These are phyloP conservation scores for Neobulgaria alba DNA, from an alignment of 2,329 filamentous ascomycete species.

Conservation along the genomic window DNA sequence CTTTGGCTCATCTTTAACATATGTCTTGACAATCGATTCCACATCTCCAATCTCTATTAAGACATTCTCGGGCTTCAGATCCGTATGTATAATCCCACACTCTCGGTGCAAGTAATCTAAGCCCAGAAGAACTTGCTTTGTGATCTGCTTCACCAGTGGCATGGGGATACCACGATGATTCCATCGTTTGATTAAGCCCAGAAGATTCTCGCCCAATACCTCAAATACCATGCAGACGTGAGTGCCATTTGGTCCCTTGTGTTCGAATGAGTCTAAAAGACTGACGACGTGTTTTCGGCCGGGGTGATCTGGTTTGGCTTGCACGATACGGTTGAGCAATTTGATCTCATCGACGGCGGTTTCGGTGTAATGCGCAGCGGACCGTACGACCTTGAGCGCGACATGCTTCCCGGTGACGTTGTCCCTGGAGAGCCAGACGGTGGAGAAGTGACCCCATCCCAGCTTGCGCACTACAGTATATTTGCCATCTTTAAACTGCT, in stretches of 20 bases:
- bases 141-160: conserved; percentile 95
- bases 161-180: conserved; percentile 96
- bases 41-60: conserved; percentile 98
- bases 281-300: conserved; percentile 94
- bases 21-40: conserved; percentile 94
- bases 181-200: conserved; percentile 96
- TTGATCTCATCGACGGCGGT: conserved; percentile 99
- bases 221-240: conserved; percentile 99
- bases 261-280: conserved; percentile 91
- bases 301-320: conserved; percentile 89
- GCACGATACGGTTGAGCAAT: conserved; percentile 90
- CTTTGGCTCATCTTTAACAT: conserved; percentile 69
- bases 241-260: conserved; percentile 91
- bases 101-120: conserved; percentile 95
- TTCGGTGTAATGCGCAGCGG: conserved; percentile 96
- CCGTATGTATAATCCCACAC: conserved; percentile 97
- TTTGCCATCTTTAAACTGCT: conserved; percentile 95
- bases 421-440: conserved; percentile 78
- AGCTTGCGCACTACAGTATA: conserved; percentile 95
- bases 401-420: conserved; percentile 88
- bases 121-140: conserved; percentile 91
- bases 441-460: conserved; percentile 99
- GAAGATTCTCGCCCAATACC: conserved; percentile 87
- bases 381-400: conserved; percentile 94
- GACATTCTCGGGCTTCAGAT: conserved; percentile 95